Percentiles rank a stretch among this genome's conserved stretches.
Conservation (phyloP, 176 grass and related monocot genomes). For the Luzula sylvatica region DNA sequence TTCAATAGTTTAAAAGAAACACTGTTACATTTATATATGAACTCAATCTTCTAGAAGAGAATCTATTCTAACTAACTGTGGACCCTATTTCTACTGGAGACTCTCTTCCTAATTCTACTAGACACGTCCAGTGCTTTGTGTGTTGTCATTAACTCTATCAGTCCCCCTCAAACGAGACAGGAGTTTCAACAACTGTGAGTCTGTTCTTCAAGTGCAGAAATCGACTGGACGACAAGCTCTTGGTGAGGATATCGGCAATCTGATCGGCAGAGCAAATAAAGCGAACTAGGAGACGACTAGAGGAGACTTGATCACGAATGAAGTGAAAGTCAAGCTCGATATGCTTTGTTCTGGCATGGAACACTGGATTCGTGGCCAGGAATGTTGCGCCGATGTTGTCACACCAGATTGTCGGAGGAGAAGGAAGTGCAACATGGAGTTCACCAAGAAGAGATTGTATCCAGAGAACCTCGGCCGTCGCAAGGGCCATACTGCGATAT, state of each 20-base stretch:
- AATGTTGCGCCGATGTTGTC: neutral
- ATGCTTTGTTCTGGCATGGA: neutral
- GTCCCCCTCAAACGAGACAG: too few relatives aligned
- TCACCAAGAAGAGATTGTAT: neutral
- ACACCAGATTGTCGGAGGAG: neutral
- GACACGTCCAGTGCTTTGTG: too few relatives aligned
- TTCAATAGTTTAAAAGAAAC: too few relatives aligned
- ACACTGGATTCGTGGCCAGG: neutral
- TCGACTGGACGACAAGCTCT: neutral
- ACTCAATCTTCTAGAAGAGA: too few relatives aligned
- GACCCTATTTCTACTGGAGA: too few relatives aligned
- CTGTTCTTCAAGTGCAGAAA: neutral
- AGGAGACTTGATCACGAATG: neutral
- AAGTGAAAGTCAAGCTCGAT: conserved; percentile 1
- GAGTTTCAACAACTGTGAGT: neutral
- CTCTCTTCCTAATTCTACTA: too few relatives aligned
- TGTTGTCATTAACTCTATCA: too few relatives aligned
- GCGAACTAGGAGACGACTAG: neutral
- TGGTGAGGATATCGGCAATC: neutral
- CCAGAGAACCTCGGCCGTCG: neutral
- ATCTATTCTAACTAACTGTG: too few relatives aligned
- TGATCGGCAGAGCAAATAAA: neutral
- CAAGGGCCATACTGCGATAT: neutral
- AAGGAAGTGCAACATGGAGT: neutral
- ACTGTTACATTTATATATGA: too few relatives aligned